Evolutionary conservation across 1,139 yeast genomes (phyloP).

Genomic region (Geotrichum candidum): DNA sequence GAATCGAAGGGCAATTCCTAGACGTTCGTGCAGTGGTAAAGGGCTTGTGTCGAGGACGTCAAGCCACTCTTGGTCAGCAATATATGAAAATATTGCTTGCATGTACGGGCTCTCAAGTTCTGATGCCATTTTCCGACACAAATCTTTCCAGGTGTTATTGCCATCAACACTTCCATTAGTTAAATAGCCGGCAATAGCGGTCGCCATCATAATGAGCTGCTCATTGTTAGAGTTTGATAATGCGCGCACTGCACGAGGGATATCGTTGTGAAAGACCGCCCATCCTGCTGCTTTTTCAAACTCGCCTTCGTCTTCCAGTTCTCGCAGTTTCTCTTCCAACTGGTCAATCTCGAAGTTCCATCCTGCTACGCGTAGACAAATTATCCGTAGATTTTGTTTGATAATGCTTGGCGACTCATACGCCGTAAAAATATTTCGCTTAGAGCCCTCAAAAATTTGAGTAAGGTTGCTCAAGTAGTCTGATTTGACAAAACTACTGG

Average conservation of each 20-base stretch:
- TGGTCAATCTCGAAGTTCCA: conserved; percentile 82
- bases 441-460: conserved; percentile 19
- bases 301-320: conserved; percentile 53
- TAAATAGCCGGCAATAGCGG: conserved; percentile 90
- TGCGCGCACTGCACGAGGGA: conserved; percentile 70
- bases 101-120: conserved; percentile 86
- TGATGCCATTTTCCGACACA: conserved; percentile 79
- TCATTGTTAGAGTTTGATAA: conserved; percentile 54
- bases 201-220: conserved; percentile 69
- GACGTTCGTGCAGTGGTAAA: conserved; percentile 76
- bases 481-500: conserved; percentile 21
- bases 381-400: conserved; percentile 49
- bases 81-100: conserved; percentile 86
- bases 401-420: conserved; percentile 26
- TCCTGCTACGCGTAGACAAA: conserved; percentile 82
- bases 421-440: conserved; percentile 16
- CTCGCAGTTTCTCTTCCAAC: conserved; percentile 60
- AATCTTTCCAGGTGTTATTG: conserved; percentile 72
- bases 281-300: conserved; percentile 94
- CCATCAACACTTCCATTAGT: conserved; percentile 61
- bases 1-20: conserved; percentile 85
- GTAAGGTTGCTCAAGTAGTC: conserved; percentile 26
- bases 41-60: conserved; percentile 89
- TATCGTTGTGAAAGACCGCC: conserved; percentile 94
- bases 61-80: conserved; percentile 95